Evolutionary conservation across 2,329 filamentous ascomycete species (phyloP).

Genomic region (Phoma herbarum): DNA sequence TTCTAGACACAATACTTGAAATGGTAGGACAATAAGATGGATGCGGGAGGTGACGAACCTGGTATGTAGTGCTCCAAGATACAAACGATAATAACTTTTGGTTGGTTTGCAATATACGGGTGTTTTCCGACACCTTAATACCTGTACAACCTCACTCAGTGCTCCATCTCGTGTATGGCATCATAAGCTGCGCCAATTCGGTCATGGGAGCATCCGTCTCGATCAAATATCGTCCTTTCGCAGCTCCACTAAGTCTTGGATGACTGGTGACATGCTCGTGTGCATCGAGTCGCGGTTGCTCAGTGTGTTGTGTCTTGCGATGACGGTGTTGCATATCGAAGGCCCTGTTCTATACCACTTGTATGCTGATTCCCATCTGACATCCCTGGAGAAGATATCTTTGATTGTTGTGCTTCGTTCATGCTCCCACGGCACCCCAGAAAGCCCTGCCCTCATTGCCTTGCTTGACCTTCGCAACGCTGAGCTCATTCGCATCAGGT

Average conservation of each 20-base stretch:
- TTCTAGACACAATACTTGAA: neutral
- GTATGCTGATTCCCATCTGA: neutral
- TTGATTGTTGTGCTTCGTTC: neutral
- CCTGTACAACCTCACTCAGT: too few relatives aligned
- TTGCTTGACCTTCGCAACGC: conserved; percentile 66
- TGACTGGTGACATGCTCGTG: neutral
- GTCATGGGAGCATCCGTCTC: neutral
- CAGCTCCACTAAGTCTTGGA: neutral
- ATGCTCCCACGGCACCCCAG: conserved; percentile 54
- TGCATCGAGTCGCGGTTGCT: neutral
- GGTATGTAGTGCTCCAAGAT: too few relatives aligned
- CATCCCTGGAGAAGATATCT: neutral
- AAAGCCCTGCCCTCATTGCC: conserved; percentile 66
- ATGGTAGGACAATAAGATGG: too few relatives aligned
- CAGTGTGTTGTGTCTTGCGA: neutral
- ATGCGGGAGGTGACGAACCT: neutral
- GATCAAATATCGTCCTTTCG: neutral
- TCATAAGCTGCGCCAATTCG: neutral
- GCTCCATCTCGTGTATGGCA: neutral
- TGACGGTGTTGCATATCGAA: neutral
- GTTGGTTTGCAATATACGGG: neutral
- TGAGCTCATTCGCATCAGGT: conserved; percentile 53
- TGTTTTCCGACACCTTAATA: neutral
- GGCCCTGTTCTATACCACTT: neutral
- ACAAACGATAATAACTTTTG: neutral